A percentile compares a stretch with the other conserved stretches of the same genome.
Evolutionary conservation across 1,284 basidiomycete genomes (phyloP).

Genomic region (Microbotryum saponariae): DNA sequence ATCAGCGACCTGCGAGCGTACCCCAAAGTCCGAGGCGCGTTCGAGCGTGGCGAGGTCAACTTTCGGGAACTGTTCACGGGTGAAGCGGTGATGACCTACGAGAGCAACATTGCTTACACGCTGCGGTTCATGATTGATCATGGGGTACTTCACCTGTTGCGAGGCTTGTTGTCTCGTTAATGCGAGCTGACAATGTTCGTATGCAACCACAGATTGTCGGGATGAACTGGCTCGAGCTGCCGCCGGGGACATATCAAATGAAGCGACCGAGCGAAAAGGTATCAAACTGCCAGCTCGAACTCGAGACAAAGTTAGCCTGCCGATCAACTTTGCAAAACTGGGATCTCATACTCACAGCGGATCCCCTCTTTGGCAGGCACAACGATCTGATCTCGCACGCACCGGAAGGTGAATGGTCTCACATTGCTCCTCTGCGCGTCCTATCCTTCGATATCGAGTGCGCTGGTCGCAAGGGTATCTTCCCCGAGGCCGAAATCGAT

Average conservation of each 20-base stretch:
- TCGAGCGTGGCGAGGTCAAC: constrained; percentile 72
- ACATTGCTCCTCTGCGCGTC: constrained; percentile 79
- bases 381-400: constrained; percentile 75
- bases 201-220: constrained; percentile 61
- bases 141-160: constrained; percentile 51
- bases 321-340: no score
- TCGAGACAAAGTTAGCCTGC: constrained; percentile 57
- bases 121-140: constrained; percentile 95
- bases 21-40: constrained; percentile 84
- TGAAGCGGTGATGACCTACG: constrained; percentile 57
- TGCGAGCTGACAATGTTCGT: not conserved
- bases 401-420: constrained; percentile 82
- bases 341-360: constrained; percentile 5
- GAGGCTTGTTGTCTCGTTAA: constrained; percentile 2
- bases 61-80: constrained; percentile 60
- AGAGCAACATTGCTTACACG: constrained; percentile 82
- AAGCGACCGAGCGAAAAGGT: constrained; percentile 52
- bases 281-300: constrained; percentile 79
- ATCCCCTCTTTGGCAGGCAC: constrained; percentile 50
- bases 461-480: constrained; percentile 88
- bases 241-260: constrained; percentile 67
- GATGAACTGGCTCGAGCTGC: constrained; percentile 95
- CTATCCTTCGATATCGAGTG: constrained; percentile 97
- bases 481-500: constrained; percentile 77
- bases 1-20: constrained; percentile 62